Base-by-base conservation (phyloP, 495 filamentous ascomycete genomes). In the Aspergillus nanangensis region DNA sequence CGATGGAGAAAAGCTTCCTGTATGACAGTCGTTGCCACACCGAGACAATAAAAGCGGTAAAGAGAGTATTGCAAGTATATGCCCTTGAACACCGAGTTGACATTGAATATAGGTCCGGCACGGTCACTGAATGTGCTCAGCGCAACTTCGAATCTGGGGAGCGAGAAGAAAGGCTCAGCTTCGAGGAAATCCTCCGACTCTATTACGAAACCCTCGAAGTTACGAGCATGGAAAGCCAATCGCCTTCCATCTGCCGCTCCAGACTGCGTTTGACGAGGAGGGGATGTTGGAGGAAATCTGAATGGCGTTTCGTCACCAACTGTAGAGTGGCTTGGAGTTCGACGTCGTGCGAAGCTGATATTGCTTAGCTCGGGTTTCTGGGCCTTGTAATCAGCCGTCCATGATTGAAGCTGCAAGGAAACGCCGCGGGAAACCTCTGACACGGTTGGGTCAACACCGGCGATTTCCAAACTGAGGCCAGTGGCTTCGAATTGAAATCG, bases 11-110 rank as follows among this genome's bases (percentile, higher is more conserved):
- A 87, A 5, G 90, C 87, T 47, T 83, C 81, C 42, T 77, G 75
- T 10, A 98, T 63, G 8, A 94, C 86, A 46, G 81, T 83, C 17
- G 76, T 63, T 21, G 94, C 94, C 38, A 97, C 78, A 9, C 85
- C 86, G 21, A 92, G 72, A n/a, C 90, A 83, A 57, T 96, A 97
- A 57, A 95, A 92, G 4, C 92, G 83, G 61, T 94, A 96, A 1
- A 99, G 75, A 3, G 94, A 97, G 57, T 96, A 97, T 24, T 95
- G 85, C 3, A 95, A 51, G 47, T 85, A 81, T 2, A 99, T 57
- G 7, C 84, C 86, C 57, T 83, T 86, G 22, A 91, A 72, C 33
- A 86, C 74, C 1, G 90, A 87, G 56, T 90, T 88, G 39, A 97
- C 71, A 56, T 96, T 88, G 56, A 96, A 82, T 10, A 96, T 71